Base-by-base conservation (phyloP, 2,329 filamentous ascomycete species). In the Talaromyces sp. region DNA sequence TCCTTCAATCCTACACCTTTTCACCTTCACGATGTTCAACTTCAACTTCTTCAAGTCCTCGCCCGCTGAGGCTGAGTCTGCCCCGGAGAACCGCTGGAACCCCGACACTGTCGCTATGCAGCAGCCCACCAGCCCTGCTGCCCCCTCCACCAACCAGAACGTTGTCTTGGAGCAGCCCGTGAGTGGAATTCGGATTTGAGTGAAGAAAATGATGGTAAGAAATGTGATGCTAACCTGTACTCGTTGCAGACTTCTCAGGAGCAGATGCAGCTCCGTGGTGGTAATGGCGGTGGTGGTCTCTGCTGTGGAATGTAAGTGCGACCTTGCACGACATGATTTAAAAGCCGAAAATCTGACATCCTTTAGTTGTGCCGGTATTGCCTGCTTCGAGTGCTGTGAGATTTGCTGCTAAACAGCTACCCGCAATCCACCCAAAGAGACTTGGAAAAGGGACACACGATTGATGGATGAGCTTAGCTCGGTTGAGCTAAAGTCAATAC, bases 291-390 rank as follows among this genome's bases (percentile, higher is more conserved):
- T 36, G 68, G 65, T 35, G 67, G 61, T 42, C 22, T 70, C 27
- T 71, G 69, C 63, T 71, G 69, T 32, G 69, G 69, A 65, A 60
- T 70, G 69, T 71, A 58, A 52, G 67, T 64, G 36, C 3, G 9
- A 17, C 10, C 8, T 49, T 16, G 4, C n/a, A 27, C 8, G 52
- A 29, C 10, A 40, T 3, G 2, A 30, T 17, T 47, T 54, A 32
- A 24, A 5, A 27, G 22, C 22, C n/a, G 24, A 4, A 30, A 45
- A 16, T 52, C 47, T 55, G 46, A 59, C 22, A 17, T 29, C 17
- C 3, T 32, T 14, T 16, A 71, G 68, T 44, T 70, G 68, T 48
- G 68, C 68, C 43, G 68, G 68, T 62, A 49, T 70, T 41, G 59
- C 61, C 46, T 69, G 68, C 46, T 70, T 69, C 59, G 67, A 70